A percentile compares a stretch with the other conserved stretches of the same genome.
These are phyloP conservation scores for Cryomyces minteri DNA, from an alignment of 495 filamentous ascomycete genomes.

Conservation along the genomic window DNA sequence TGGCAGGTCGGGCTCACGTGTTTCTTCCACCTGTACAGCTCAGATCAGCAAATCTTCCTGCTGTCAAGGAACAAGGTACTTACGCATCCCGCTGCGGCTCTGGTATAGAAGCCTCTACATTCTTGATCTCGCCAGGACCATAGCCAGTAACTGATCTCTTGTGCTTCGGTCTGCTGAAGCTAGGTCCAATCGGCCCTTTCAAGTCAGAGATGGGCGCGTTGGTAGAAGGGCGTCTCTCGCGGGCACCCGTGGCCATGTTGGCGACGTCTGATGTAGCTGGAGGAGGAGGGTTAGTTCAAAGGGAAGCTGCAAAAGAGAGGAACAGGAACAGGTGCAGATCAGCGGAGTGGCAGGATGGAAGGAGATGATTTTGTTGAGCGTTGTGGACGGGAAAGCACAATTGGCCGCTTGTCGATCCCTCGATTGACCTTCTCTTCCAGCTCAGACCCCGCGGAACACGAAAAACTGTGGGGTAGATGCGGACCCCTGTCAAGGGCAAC, in stretches of 20 bases:
- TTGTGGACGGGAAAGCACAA: too few species aligned
- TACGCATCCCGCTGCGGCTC: constrained; percentile 70
- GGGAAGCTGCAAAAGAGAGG: too few species aligned
- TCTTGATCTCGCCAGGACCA: constrained; percentile 78
- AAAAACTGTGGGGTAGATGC: too few species aligned
- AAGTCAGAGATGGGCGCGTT: constrained; percentile 70
- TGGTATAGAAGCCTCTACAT: constrained; percentile 75
- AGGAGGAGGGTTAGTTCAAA: too few species aligned
- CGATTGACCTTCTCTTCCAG: too few species aligned
- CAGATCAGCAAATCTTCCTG: not conserved
- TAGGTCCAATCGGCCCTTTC: constrained; percentile 59
- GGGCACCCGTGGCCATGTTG: constrained; percentile 10
- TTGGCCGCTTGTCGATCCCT: too few species aligned
- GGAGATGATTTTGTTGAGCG: too few species aligned
- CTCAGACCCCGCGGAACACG: too few species aligned
- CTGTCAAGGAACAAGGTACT: constrained; percentile 14
- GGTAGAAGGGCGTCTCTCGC: constrained; percentile 57
- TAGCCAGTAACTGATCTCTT: constrained; percentile 88
- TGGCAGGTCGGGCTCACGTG: constrained; percentile 29
- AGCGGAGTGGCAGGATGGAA: too few species aligned
- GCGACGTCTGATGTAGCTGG: too few species aligned
- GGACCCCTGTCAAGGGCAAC: too few species aligned
- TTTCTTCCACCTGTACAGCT: constrained; percentile 51
- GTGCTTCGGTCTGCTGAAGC: constrained; percentile 65
- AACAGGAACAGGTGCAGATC: too few species aligned